A percentile compares a stretch with the other conserved stretches of the same genome.
Conservation (phyloP, 2,329 filamentous ascomycete species). For the Blumeria hordei region DNA sequence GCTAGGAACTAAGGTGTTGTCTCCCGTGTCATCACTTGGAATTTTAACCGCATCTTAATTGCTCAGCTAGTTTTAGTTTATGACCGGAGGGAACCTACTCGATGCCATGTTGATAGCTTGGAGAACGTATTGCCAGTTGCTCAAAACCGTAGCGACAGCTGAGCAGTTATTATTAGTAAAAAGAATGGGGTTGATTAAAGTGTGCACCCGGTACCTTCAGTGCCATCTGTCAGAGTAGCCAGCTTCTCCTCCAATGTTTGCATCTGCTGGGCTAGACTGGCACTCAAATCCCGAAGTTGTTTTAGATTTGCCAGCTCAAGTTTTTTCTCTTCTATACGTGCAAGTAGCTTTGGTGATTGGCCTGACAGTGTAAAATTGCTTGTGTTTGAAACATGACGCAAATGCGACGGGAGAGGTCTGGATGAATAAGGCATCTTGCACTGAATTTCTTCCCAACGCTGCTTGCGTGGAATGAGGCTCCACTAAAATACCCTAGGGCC, state of each 20-base stretch:
- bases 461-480: too few species aligned
- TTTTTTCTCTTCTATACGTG: slow-evolving; percentile 68
- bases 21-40: neutral
- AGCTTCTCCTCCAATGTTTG: slow-evolving; percentile 58
- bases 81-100: slow-evolving; percentile 25
- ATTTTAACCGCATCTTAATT: too few species aligned
- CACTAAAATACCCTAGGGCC: too few species aligned
- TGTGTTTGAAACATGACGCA: slow-evolving; percentile 36
- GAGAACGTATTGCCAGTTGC: slow-evolving; percentile 74
- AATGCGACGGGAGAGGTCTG: slow-evolving; percentile 36
- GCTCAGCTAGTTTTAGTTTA: too few species aligned
- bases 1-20: slow-evolving; percentile 5
- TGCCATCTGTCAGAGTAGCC: slow-evolving; percentile 53
- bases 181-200: neutral
- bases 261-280: slow-evolving; percentile 60
- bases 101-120: slow-evolving; percentile 72
- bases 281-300: slow-evolving; percentile 56
- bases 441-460: too few species aligned
- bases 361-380: slow-evolving; percentile 23
- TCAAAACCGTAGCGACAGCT: slow-evolving; percentile 66
- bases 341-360: slow-evolving; percentile 45
- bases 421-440: slow-evolving; percentile 29
- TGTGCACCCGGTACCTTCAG: slow-evolving; percentile 34
- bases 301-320: slow-evolving; percentile 57
- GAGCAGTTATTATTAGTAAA: slow-evolving; percentile 1